Evolutionary conservation across 1,284 basidiomycete genomes (phyloP).

Genomic region (Pseudozyma tsukubaensis): DNA sequence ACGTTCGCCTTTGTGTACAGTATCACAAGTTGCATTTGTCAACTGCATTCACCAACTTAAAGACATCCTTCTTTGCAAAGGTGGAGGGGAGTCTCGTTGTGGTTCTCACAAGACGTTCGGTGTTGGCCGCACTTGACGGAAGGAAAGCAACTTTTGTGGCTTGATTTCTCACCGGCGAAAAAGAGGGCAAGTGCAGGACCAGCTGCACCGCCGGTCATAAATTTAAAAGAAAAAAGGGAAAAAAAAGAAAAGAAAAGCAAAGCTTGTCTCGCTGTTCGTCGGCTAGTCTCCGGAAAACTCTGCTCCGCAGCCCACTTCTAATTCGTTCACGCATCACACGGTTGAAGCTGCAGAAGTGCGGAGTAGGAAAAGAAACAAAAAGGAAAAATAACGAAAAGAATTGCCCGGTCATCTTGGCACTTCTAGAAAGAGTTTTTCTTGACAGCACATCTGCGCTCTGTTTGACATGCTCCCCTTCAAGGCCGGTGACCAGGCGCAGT

Average conservation of each 20-base stretch:
- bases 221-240: not conserved
- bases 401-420: conserved; percentile 3
- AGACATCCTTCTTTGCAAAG: no score
- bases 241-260: not conserved
- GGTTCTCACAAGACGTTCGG: not conserved
- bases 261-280: conserved; percentile 17
- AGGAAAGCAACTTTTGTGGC: conserved; percentile 1
- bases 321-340: not conserved
- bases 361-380: not conserved
- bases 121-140: conserved; percentile 5
- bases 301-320: conserved; percentile 5
- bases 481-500: no score
- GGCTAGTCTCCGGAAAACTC: conserved; percentile 5
- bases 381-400: conserved; percentile 1
- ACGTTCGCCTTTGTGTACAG: not conserved
- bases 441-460: no score
- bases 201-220: not conserved
- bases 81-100: no score
- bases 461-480: no score
- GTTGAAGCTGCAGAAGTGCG: not conserved
- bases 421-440: no score
- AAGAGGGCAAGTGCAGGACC: not conserved
- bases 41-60: no score
- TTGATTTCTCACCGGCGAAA: not conserved
- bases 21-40: not conserved